Conservation (phyloP, 1,139 yeast genomes). For the Chernovozyma sophiae-reginae region DNA sequence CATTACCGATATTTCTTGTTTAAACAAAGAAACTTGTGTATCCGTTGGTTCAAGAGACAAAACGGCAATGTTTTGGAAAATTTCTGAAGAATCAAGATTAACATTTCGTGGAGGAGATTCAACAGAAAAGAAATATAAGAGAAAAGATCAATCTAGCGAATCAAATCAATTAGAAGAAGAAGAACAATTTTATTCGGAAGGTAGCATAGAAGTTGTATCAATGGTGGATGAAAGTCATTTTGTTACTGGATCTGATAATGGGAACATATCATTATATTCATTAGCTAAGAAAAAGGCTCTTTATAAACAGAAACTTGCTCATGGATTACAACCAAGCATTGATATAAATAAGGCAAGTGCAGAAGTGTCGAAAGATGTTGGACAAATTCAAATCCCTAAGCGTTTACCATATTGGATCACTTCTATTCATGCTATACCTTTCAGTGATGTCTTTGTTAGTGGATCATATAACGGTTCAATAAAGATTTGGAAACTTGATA, state of each 20-base stretch:
- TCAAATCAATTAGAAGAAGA: slow-evolving; percentile 23
- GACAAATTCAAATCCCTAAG: slow-evolving; percentile 55
- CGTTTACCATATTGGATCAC: slow-evolving; percentile 85
- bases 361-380: slow-evolving; percentile 43
- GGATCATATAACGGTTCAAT: slow-evolving; percentile 86
- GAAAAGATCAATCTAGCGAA: slow-evolving; percentile 18
- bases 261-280: slow-evolving; percentile 84
- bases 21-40: slow-evolving; percentile 85
- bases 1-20: slow-evolving; percentile 74
- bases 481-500: slow-evolving; percentile 70
- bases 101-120: slow-evolving; percentile 91
- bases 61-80: slow-evolving; percentile 95
- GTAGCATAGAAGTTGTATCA: slow-evolving; percentile 83
- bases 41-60: slow-evolving; percentile 94
- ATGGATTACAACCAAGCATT: slow-evolving; percentile 63
- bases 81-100: slow-evolving; percentile 88
- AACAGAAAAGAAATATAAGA: slow-evolving; percentile 39
- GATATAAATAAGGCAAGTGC: slow-evolving; percentile 60
- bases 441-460: slow-evolving; percentile 73
- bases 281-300: slow-evolving; percentile 85
- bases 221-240: slow-evolving; percentile 93
- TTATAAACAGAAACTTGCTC: slow-evolving; percentile 63
- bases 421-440: slow-evolving; percentile 81
- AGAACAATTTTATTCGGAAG: slow-evolving; percentile 59
- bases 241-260: slow-evolving; percentile 93